Percentiles rank a stretch among this genome's conserved stretches.
Evolutionary conservation across 1,139 yeast genomes (phyloP).

Genomic region (Protomyces lactucae-debilis): DNA sequence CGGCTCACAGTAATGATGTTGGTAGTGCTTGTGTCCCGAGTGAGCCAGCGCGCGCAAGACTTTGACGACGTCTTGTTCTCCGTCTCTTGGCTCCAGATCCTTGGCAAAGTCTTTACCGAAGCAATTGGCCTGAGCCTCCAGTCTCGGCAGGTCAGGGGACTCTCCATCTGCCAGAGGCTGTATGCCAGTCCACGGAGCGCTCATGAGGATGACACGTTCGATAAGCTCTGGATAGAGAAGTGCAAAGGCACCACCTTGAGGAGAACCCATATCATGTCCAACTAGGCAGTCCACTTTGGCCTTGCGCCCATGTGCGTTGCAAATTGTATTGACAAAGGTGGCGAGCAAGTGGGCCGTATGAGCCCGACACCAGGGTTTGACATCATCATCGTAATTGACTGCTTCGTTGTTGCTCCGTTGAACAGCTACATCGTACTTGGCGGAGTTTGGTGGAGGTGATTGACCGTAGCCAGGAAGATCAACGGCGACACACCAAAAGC

Average conservation of each 20-base stretch:
- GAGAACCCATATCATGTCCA: slow-evolving; percentile 23
- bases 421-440: neutral
- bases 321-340: neutral
- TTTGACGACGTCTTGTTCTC: neutral
- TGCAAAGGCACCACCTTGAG: slow-evolving; percentile 5
- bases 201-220: slow-evolving; percentile 6
- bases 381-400: neutral
- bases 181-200: slow-evolving; percentile 15
- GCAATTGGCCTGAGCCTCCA: neutral
- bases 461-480: slow-evolving; percentile 21
- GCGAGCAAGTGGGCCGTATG: neutral
- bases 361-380: neutral
- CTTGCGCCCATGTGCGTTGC: neutral
- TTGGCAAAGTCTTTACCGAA: neutral
- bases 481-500: slow-evolving; percentile 14
- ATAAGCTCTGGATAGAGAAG: slow-evolving; percentile 17
- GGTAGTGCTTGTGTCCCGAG: slow-evolving; percentile 8
- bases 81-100: neutral
- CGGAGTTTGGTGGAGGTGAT: neutral
- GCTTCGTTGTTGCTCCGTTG: neutral
- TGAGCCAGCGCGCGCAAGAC: neutral
- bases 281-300: neutral
- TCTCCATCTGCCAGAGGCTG: neutral
- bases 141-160: neutral
- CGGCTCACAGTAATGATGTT: slow-evolving; percentile 9